Conservation (phyloP, 148 eudicot genomes). For the Camellia japonica region DNA sequence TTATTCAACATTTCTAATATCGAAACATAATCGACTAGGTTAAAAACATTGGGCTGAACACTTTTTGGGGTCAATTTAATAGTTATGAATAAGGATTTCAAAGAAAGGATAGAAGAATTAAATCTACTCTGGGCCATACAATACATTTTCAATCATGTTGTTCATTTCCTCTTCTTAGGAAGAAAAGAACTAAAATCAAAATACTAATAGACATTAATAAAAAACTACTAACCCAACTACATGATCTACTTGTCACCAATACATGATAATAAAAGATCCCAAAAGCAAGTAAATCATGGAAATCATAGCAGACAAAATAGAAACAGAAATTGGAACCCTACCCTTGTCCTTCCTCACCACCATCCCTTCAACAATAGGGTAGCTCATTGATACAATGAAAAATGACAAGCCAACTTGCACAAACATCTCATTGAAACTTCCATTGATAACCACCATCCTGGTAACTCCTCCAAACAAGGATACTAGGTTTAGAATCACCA, state of each 20-base stretch:
- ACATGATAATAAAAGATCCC: slow-evolving; percentile 25
- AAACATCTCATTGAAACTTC: slow-evolving; percentile 31
- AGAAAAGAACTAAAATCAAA: too few species aligned
- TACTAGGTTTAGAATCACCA: slow-evolving; percentile 40
- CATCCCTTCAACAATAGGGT: slow-evolving; percentile 64
- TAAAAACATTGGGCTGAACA: too few species aligned
- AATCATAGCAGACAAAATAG: slow-evolving; percentile 21
- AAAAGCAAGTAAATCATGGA: slow-evolving; percentile 26
- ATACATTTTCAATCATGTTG: too few species aligned
- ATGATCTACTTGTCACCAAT: not conserved
- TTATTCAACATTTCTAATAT: too few species aligned
- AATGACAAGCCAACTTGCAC: slow-evolving; percentile 43
- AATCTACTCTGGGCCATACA: too few species aligned
- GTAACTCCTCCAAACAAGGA: slow-evolving; percentile 42
- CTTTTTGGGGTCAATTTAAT: too few species aligned
- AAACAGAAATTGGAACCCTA: slow-evolving; percentile 31
- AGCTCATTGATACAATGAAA: slow-evolving; percentile 34
- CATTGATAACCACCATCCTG: slow-evolving; percentile 10
- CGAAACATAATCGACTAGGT: too few species aligned
- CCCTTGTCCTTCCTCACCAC: slow-evolving; percentile 55
- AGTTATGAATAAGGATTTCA: too few species aligned
- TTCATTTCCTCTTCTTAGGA: too few species aligned
- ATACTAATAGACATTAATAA: too few species aligned
- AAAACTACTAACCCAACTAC: too few species aligned
- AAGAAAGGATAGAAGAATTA: too few species aligned